Evolutionary conservation across 495 filamentous ascomycete species (phyloP).

Genomic region (Penicillium diatomitis): DNA sequence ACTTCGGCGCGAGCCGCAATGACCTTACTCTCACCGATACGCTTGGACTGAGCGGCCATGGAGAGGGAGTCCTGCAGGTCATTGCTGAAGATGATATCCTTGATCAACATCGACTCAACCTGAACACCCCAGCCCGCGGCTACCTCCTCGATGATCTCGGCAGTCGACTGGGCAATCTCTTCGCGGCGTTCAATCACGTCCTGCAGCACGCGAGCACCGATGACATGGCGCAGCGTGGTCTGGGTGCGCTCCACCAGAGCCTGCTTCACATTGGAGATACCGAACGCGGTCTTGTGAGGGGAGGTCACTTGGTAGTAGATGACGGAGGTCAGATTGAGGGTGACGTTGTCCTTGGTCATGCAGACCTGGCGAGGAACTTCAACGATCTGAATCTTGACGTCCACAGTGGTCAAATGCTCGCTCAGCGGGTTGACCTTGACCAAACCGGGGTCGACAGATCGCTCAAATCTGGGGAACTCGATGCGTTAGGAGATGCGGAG

Average conservation of each 20-base stretch:
- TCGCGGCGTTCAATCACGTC: constrained; percentile 99
- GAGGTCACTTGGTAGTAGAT: constrained; percentile 98
- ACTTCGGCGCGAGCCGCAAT: constrained; percentile 96
- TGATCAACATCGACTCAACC: constrained; percentile 98
- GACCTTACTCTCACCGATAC: constrained; percentile 96
- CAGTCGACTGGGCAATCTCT: constrained; percentile 87
- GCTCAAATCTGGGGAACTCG: constrained; percentile 54
- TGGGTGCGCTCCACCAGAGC: constrained; percentile 96
- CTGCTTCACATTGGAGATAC: constrained; percentile 87
- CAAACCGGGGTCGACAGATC: constrained; percentile 92
- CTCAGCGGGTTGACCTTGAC: constrained; percentile 97
- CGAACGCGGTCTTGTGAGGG: constrained; percentile 95
- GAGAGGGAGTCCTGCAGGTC: constrained; percentile 96
- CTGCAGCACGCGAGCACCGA: constrained; percentile 91
- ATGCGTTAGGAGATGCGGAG: background rate
- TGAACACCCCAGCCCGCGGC: constrained; percentile 89
- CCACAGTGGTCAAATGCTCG: constrained; percentile 81
- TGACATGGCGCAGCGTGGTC: constrained; percentile 94
- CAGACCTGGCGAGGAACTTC: constrained; percentile 94
- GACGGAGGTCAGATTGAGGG: constrained; percentile 83
- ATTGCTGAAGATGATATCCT: constrained; percentile 95
- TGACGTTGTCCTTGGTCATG: constrained; percentile 99
- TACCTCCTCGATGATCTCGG: constrained; percentile 96
- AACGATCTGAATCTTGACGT: constrained; percentile 98
- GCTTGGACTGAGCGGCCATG: constrained; percentile 98